Percentiles rank a stretch among this genome's conserved stretches.
Conservation (phyloP, 2,329 filamentous ascomycete genomes). For the Verticillium alfalfae region DNA sequence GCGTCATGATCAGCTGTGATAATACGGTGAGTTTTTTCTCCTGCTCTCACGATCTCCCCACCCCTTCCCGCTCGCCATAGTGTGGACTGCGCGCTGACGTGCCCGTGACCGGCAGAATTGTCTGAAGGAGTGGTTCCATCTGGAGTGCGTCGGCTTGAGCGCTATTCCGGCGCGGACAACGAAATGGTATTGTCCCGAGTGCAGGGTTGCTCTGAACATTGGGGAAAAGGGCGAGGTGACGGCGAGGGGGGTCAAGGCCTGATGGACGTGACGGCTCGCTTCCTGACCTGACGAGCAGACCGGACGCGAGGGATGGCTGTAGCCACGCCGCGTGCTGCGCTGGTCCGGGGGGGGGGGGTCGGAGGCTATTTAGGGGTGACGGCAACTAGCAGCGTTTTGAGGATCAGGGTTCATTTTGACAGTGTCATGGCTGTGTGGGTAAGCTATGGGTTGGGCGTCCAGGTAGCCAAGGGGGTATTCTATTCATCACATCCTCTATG, state of each 20-base stretch:
- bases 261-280: neutral
- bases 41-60: neutral
- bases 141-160: slow-evolving; percentile 67
- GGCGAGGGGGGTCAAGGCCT: slow-evolving; percentile 49
- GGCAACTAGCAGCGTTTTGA: neutral
- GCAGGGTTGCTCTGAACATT: slow-evolving; percentile 56
- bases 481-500: neutral
- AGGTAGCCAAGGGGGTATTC: no score
- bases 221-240: slow-evolving; percentile 59
- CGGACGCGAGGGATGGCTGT: no score
- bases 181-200: slow-evolving; percentile 83
- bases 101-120: slow-evolving; percentile 45
- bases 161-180: slow-evolving; percentile 65
- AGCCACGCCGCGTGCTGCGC: no score
- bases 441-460: neutral
- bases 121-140: slow-evolving; percentile 80
- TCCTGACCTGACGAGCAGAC: no score
- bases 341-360: no score
- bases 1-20: slow-evolving; percentile 79
- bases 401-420: neutral
- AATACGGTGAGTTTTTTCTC: slow-evolving; percentile 56
- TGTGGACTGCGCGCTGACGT: slow-evolving; percentile 7
- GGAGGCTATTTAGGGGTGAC: neutral
- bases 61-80: slow-evolving; percentile 7
- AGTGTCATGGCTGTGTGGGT: neutral